A percentile compares a stretch with the other conserved stretches of the same genome.
Evolutionary conservation across 2,329 filamentous ascomycete species (phyloP).

Genomic region (Dactylellina parvicollis): DNA sequence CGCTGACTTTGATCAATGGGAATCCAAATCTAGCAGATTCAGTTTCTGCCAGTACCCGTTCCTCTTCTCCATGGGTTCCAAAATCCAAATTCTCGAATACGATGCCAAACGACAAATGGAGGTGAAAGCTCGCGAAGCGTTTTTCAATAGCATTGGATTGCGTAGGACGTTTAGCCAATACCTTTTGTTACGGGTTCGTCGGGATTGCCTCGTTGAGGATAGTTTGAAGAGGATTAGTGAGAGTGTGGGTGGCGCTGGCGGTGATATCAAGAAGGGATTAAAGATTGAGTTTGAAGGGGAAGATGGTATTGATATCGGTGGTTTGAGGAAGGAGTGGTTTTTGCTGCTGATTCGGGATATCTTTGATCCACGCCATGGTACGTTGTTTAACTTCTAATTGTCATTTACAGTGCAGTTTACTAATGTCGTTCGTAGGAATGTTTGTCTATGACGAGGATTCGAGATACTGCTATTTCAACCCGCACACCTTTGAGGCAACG

Average conservation of each 20-base stretch:
- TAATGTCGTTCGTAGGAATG: constrained; percentile 69
- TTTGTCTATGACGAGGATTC: constrained; percentile 94
- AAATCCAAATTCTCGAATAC: constrained; percentile 88
- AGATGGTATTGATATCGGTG: constrained; percentile 90
- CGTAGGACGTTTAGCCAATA: constrained; percentile 79
- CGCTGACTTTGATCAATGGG: constrained; percentile 88
- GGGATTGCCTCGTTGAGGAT: constrained; percentile 88
- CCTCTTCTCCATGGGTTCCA: constrained; percentile 88
- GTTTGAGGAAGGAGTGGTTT: constrained; percentile 94
- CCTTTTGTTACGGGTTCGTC: constrained; percentile 77
- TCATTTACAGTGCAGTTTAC: neutral
- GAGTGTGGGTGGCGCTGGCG: constrained; percentile 78
- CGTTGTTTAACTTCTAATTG: constrained; percentile 58
- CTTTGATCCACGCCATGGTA: constrained; percentile 89
- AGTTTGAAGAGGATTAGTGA: constrained; percentile 85
- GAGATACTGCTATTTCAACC: constrained; percentile 91
- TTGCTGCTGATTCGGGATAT: constrained; percentile 85
- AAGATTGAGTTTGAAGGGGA: constrained; percentile 87
- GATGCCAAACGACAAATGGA: constrained; percentile 91
- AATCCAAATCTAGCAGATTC: constrained; percentile 77
- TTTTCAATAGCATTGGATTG: constrained; percentile 87
- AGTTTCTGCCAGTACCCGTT: constrained; percentile 93
- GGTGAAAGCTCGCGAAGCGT: constrained; percentile 84
- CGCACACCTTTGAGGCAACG: constrained; percentile 85
- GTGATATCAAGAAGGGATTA: constrained; percentile 89